Conservation (phyloP, 2,329 filamentous ascomycete species). For the Sclerotinia borealis region DNA sequence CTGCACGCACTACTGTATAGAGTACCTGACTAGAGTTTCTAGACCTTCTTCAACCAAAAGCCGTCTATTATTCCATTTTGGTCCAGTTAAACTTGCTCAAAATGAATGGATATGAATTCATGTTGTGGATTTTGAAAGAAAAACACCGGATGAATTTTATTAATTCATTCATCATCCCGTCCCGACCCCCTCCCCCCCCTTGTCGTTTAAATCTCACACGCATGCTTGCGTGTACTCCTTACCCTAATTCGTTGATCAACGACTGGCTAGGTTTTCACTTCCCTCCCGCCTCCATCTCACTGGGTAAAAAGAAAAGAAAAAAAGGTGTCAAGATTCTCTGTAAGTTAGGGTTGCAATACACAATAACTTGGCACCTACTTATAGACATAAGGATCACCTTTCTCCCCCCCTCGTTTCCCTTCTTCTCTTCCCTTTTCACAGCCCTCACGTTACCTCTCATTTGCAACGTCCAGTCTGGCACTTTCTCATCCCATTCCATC, state of each 20-base stretch:
- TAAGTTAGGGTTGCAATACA: background rate
- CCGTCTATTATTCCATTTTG: background rate
- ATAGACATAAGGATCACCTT: background rate
- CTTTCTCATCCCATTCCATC: conserved; percentile 2
- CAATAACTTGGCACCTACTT: background rate
- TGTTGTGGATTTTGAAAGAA: too few species aligned
- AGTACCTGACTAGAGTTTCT: background rate
- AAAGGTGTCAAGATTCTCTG: background rate
- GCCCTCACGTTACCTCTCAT: conserved; percentile 8
- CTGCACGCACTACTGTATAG: background rate
- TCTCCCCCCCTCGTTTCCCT: conserved; percentile 3
- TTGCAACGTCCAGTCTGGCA: background rate
- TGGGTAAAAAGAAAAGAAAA: background rate
- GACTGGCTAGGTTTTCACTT: background rate
- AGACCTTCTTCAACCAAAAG: background rate
- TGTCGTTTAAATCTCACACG: background rate
- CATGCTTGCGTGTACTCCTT: background rate
- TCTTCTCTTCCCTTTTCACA: conserved; percentile 1
- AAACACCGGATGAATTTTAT: too few species aligned
- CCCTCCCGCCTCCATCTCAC: background rate
- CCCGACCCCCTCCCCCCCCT: too few species aligned
- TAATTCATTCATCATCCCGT: background rate
- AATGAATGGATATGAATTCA: background rate
- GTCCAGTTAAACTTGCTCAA: background rate
- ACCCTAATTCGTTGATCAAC: background rate